Conservation (phyloP, 495 filamentous ascomycete species). For the Cudoniella acicularis region DNA sequence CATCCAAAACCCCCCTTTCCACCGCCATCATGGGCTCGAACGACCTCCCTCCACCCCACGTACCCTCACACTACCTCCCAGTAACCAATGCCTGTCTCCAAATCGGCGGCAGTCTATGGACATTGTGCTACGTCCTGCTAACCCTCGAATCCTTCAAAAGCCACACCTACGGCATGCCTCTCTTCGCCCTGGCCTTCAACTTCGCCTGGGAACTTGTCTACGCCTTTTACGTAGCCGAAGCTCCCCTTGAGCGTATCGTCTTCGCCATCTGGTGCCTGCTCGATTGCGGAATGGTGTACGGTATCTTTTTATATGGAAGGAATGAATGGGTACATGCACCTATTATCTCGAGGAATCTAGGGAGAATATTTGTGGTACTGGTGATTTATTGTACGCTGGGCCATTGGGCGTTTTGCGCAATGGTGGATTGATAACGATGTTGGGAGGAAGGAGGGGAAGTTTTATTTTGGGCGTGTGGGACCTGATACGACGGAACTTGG, state of each 20-base stretch:
- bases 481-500: slow-evolving; percentile 42
- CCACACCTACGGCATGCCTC: slow-evolving; percentile 43
- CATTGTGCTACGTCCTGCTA: slow-evolving; percentile 39
- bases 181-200: slow-evolving; percentile 39
- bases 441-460: slow-evolving; percentile 32
- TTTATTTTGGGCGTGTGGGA: slow-evolving; percentile 31
- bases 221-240: slow-evolving; percentile 36
- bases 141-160: slow-evolving; percentile 32
- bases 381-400: slow-evolving; percentile 26
- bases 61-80: slow-evolving; percentile 32
- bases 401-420: slow-evolving; percentile 31
- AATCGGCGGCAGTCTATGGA: slow-evolving; percentile 37
- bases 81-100: slow-evolving; percentile 34
- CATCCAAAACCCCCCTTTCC: slow-evolving; percentile 3
- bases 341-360: slow-evolving; percentile 33
- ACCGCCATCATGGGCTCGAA: slow-evolving; percentile 34
- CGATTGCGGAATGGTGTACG: slow-evolving; percentile 39
- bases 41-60: slow-evolving; percentile 35
- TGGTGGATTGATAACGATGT: slow-evolving; percentile 38
- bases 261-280: slow-evolving; percentile 40
- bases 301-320: slow-evolving; percentile 31
- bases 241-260: slow-evolving; percentile 33
- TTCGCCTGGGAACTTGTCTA: slow-evolving; percentile 43
- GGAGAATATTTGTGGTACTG: slow-evolving; percentile 27
- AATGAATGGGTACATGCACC: slow-evolving; percentile 34